Evolutionary conservation across 2,329 filamentous ascomycete species (phyloP).

Genomic region (Domatiomyces globalis): DNA sequence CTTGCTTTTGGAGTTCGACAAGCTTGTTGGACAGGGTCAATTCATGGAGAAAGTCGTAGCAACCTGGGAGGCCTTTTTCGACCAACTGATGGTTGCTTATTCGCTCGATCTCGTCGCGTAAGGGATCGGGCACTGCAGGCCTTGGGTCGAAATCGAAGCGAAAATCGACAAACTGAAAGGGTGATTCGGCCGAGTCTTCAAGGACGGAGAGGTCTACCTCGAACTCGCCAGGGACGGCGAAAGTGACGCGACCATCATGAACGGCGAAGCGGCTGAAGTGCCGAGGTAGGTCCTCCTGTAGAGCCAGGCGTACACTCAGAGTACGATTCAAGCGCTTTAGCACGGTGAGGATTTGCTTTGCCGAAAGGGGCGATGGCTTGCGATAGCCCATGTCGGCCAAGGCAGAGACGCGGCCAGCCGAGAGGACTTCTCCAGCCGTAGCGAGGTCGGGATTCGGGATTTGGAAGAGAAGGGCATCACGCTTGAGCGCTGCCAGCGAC

Average conservation of each 20-base stretch:
- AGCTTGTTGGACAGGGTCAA: conserved; percentile 85
- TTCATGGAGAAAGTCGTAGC: conserved; percentile 77
- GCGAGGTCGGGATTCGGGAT: conserved; percentile 81
- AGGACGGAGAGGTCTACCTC: conserved; percentile 86
- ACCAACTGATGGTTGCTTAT: conserved; percentile 58
- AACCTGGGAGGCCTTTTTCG: conserved; percentile 58
- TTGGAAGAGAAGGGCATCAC: conserved; percentile 55
- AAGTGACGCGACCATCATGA: conserved; percentile 76
- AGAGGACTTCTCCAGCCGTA: conserved; percentile 73
- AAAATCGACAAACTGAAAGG: conserved; percentile 91
- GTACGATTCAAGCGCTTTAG: conserved; percentile 71
- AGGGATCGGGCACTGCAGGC: conserved; percentile 47
- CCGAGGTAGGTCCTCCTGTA: conserved; percentile 70
- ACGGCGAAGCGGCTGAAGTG: conserved; percentile 67
- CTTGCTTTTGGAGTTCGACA: conserved; percentile 65
- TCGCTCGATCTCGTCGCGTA: conserved; percentile 53
- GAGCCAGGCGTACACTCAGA: conserved; percentile 66
- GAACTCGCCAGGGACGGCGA: conserved; percentile 69
- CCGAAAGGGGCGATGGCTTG: conserved; percentile 54
- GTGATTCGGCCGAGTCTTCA: conserved; percentile 65
- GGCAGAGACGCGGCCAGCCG: conserved; percentile 61
- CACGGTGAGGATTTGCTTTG: conserved; percentile 58
- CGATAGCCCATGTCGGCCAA: conserved; percentile 75
- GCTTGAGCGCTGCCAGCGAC: conserved; percentile 57
- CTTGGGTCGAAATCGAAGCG: conserved; percentile 67